Conservation (phyloP, 768 basidiomycete species). For the Boletus tylopilopsis region DNA sequence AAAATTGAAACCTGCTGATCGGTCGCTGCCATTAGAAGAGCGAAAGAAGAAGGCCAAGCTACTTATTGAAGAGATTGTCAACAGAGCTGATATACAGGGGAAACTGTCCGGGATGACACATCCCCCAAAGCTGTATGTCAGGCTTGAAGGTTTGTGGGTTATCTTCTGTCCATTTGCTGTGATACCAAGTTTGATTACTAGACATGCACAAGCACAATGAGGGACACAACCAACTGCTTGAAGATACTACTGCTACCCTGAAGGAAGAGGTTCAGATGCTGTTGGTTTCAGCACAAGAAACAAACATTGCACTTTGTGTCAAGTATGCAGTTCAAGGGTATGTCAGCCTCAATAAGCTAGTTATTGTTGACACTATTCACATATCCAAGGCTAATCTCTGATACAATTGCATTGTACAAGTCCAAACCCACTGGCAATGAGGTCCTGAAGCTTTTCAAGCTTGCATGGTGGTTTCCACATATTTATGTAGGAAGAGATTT, state of each 20-base stretch:
- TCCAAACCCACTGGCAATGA: background rate
- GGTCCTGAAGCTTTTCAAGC: background rate
- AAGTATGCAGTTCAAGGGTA: conserved; percentile 1
- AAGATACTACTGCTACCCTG: background rate
- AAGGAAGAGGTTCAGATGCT: background rate
- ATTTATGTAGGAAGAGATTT: background rate
- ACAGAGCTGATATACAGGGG: background rate
- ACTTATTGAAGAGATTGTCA: background rate
- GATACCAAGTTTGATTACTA: background rate
- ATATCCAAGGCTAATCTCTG: background rate
- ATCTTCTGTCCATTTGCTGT: background rate
- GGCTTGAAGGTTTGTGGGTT: background rate
- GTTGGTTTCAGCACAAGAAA: conserved; percentile 1
- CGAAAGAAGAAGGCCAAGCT: background rate
- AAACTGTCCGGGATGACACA: background rate
- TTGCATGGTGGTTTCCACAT: conserved; percentile 1
- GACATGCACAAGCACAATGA: background rate
- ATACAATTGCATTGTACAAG: background rate
- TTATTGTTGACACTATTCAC: background rate
- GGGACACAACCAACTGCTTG: background rate
- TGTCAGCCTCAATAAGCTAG: background rate
- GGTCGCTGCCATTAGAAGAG: background rate
- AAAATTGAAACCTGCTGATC: background rate
- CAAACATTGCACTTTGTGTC: conserved; percentile 1
- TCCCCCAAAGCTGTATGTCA: background rate